Conservation (phyloP, 2,329 filamentous ascomycete genomes). For the Epichloe aotearoae region DNA sequence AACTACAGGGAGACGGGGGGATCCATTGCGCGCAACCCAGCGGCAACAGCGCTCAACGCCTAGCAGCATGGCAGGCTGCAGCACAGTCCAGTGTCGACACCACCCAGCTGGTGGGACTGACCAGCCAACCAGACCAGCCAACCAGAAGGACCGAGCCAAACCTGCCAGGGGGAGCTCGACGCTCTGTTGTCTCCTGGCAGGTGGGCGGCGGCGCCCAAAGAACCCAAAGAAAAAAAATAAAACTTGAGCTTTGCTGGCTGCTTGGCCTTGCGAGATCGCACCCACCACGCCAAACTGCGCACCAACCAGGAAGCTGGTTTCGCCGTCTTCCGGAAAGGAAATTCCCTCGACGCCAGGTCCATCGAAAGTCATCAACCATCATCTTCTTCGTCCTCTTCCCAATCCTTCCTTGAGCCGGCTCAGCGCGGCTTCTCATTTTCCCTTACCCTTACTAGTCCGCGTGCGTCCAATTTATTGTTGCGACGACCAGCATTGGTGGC, state of each 20-base stretch:
- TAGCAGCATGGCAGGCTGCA: too few species aligned
- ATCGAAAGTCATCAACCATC: constrained; percentile 7
- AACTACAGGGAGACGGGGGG: not conserved
- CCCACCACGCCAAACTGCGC: not conserved
- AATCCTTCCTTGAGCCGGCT: not conserved
- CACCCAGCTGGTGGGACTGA: too few species aligned
- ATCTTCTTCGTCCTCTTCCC: constrained; percentile 2
- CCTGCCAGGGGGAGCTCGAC: too few species aligned
- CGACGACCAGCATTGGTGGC: constrained; percentile 8
- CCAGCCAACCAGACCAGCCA: too few species aligned
- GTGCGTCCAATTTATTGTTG: not conserved
- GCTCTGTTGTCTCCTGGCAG: too few species aligned
- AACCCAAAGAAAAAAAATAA: constrained; percentile 10
- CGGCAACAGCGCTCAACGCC: too few species aligned
- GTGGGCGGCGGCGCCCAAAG: too few species aligned
- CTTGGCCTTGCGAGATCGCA: constrained; percentile 1
- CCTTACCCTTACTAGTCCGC: not conserved
- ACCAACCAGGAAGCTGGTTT: constrained; percentile 9
- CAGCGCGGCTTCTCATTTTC: not conserved
- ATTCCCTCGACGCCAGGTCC: constrained; percentile 8
- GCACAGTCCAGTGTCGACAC: too few species aligned
- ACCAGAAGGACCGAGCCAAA: too few species aligned
- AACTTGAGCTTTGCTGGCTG: not conserved
- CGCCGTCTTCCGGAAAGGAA: constrained; percentile 10
- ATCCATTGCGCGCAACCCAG: too few species aligned